These are phyloP conservation scores for Lactifluus hygrophoroides DNA, from an alignment of 768 basidiomycete species.

Conservation along the genomic window DNA sequence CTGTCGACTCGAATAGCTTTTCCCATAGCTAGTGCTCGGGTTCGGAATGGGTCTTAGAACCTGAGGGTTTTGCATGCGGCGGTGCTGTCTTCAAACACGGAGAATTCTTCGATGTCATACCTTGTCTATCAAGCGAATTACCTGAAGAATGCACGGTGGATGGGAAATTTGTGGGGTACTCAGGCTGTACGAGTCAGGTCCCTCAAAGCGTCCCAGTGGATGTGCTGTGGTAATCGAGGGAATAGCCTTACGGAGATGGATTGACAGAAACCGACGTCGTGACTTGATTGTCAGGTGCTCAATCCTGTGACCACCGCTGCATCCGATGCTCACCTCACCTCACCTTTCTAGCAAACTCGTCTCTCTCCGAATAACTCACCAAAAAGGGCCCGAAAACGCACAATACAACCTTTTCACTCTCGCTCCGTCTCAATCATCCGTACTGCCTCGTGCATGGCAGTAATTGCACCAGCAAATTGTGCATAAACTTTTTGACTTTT, in stretches of 20 bases:
- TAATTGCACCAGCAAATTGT: too few relatives aligned
- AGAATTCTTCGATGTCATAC: slow-evolving; percentile 50
- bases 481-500: too few relatives aligned
- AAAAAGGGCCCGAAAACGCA: slow-evolving; percentile 34
- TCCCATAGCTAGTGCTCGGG: too few relatives aligned
- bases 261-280: slow-evolving; percentile 34
- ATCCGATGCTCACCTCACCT: neutral
- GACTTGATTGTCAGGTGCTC: slow-evolving; percentile 55
- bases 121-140: slow-evolving; percentile 53
- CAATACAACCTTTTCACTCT: slow-evolving; percentile 46
- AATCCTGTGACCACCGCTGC: slow-evolving; percentile 1
- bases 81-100: slow-evolving; percentile 63
- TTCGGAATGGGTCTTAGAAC: too few relatives aligned
- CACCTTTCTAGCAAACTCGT: slow-evolving; percentile 42
- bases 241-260: slow-evolving; percentile 49
- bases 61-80: too few relatives aligned
- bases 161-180: slow-evolving; percentile 29
- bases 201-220: slow-evolving; percentile 25
- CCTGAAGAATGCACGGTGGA: slow-evolving; percentile 33
- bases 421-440: slow-evolving; percentile 59
- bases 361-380: slow-evolving; percentile 27
- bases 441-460: slow-evolving; percentile 79
- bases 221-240: slow-evolving; percentile 57
- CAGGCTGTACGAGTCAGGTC: slow-evolving; percentile 23
- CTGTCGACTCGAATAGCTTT: too few relatives aligned